phyloP scores from a whole-genome alignment of 2,329 filamentous ascomycete species.

The Cryphonectria naterciae region DNA sequence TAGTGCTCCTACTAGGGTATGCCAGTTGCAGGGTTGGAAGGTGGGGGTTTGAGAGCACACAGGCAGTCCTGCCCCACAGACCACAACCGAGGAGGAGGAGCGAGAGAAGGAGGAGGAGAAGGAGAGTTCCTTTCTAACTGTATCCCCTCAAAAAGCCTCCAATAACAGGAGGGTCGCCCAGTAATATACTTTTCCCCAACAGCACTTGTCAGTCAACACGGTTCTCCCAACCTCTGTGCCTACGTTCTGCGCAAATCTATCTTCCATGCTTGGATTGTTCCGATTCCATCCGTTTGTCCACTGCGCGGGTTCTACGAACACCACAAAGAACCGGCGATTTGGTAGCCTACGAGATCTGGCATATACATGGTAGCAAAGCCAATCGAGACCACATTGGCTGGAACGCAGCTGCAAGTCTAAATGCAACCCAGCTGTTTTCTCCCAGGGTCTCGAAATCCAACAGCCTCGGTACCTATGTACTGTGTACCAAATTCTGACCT shows the following conservation, averaged over 20 bases:
- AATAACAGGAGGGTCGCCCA: neutral
- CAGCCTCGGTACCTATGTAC: neutral
- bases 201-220: neutral
- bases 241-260: neutral
- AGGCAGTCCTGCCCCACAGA: slow-evolving; percentile 10
- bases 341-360: neutral
- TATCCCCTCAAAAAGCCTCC: neutral
- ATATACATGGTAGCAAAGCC: neutral
- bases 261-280: neutral
- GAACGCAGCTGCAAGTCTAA: slow-evolving; percentile 16
- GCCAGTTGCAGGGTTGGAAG: neutral
- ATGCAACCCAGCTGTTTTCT: slow-evolving; percentile 9
- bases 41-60: slow-evolving; percentile 11
- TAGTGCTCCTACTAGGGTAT: neutral
- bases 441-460: neutral
- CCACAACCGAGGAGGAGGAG: slow-evolving; percentile 3
- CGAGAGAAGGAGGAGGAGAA: slow-evolving; percentile 12
- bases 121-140: neutral
- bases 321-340: neutral
- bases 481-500: neutral
- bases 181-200: neutral
- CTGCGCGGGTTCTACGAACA: neutral
- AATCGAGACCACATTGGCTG: neutral
- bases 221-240: neutral
- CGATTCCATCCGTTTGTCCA: neutral